Percentiles rank a stretch among this genome's conserved stretches.
These are phyloP conservation scores for Cladosporium cucumerinum DNA, from an alignment of 2,329 filamentous ascomycete genomes.

Conservation along the genomic window DNA sequence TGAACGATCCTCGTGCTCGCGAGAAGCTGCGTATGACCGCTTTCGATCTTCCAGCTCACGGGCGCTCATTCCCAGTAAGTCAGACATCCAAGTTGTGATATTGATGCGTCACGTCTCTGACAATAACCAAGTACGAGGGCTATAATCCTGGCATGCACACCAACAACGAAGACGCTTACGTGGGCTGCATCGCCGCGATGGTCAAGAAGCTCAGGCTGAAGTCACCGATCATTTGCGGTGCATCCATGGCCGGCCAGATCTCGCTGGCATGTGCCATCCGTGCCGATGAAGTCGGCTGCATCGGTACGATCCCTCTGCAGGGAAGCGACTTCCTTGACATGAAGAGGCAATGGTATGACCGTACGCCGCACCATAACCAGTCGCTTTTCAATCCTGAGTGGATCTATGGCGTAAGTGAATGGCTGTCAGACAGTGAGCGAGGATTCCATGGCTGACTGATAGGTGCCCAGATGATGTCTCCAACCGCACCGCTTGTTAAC, in stretches of 20 bases:
- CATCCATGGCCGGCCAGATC: slow-evolving; percentile 51
- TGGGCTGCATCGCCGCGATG: slow-evolving; percentile 45
- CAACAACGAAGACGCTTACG: slow-evolving; percentile 47
- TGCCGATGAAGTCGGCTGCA: slow-evolving; percentile 46
- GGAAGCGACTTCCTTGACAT: slow-evolving; percentile 43
- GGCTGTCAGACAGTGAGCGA: background rate
- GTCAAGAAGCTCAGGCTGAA: slow-evolving; percentile 44
- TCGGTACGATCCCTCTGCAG: slow-evolving; percentile 47
- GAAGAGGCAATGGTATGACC: slow-evolving; percentile 44
- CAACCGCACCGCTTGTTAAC: slow-evolving; percentile 44
- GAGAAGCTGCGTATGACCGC: slow-evolving; percentile 50
- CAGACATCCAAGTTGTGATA: too few relatives aligned
- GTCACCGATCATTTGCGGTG: slow-evolving; percentile 49
- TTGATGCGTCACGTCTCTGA: background rate
- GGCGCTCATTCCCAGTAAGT: slow-evolving; percentile 44
- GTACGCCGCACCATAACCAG: slow-evolving; percentile 48
- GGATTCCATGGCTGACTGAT: background rate
- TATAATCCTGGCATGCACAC: slow-evolving; percentile 43
- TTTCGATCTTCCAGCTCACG: slow-evolving; percentile 51
- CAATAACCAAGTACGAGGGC: slow-evolving; percentile 4
- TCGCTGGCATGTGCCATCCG: slow-evolving; percentile 48
- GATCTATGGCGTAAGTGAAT: slow-evolving; percentile 40
- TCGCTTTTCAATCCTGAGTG: slow-evolving; percentile 45
- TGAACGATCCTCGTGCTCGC: slow-evolving; percentile 48
- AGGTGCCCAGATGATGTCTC: slow-evolving; percentile 41